phyloP scores from a whole-genome alignment of 306 rosid genomes.

The Corylus avellana region DNA sequence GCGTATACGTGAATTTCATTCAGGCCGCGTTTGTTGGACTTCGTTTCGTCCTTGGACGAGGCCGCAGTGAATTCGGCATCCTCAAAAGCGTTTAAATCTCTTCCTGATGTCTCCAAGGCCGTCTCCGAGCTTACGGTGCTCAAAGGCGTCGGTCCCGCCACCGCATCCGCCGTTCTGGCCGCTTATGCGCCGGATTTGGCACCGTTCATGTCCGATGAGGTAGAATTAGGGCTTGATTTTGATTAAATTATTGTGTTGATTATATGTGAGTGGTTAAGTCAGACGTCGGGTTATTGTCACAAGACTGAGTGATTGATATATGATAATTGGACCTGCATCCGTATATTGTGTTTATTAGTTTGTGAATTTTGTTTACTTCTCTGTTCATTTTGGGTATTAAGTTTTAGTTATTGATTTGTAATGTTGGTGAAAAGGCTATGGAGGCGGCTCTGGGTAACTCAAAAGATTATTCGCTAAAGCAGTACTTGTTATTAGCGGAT shows the following conservation, averaged over 20 bases:
- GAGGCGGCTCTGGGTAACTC: constrained; percentile 76
- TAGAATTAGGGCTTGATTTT: constrained; percentile 3
- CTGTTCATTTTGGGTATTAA: neutral
- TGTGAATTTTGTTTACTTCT: neutral
- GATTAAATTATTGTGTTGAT: neutral
- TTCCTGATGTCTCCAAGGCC: constrained; percentile 73
- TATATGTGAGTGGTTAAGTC: neutral
- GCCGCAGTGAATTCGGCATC: constrained; percentile 56
- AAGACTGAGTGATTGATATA: too few relatives aligned
- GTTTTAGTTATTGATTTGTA: neutral
- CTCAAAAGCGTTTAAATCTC: constrained; percentile 60
- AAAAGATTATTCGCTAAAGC: constrained; percentile 84
- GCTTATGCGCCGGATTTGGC: constrained; percentile 68
- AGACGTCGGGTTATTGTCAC: too few relatives aligned
- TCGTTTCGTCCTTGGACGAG: constrained; percentile 73
- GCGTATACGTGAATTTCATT: constrained; percentile 13
- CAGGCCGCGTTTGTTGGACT: constrained; percentile 88
- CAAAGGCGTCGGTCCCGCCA: constrained; percentile 91
- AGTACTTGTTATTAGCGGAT: constrained; percentile 56
- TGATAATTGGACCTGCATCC: too few relatives aligned
- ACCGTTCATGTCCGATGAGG: constrained; percentile 98
- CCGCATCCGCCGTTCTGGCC: constrained; percentile 82
- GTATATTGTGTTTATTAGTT: neutral
- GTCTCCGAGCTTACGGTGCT: constrained; percentile 66
- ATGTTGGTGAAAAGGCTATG: constrained; percentile 61